These are phyloP conservation scores for Boechera divaricarpa DNA, from an alignment of 345 rosid species.

Conservation along the genomic window DNA sequence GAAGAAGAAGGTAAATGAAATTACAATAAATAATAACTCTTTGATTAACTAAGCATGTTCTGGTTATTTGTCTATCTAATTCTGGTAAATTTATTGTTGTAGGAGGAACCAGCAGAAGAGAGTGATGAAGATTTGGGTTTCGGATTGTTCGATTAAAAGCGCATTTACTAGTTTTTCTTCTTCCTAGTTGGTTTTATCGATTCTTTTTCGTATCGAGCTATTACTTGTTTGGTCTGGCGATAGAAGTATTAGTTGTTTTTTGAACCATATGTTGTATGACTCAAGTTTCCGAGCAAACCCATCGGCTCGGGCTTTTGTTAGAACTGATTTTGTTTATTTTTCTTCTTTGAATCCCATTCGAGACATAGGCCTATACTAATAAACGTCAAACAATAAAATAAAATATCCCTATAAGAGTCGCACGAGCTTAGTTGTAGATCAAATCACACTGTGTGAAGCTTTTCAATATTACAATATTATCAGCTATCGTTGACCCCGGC, in stretches of 20 bases:
- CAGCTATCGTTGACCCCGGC: too few species aligned
- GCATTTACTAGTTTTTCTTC: neutral
- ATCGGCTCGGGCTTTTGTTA: neutral
- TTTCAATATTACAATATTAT: too few species aligned
- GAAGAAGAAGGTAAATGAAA: conserved; percentile 65
- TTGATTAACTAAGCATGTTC: neutral
- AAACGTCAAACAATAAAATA: neutral
- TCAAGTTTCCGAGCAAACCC: neutral
- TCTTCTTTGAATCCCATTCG: neutral
- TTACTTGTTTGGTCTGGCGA: conserved; percentile 5
- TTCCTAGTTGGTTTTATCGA: neutral
- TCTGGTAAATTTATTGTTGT: conserved; percentile 17
- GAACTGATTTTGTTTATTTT: neutral
- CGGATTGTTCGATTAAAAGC: conserved; percentile 72
- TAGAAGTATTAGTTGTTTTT: conserved; percentile 2
- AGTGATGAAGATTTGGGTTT: conserved; percentile 92
- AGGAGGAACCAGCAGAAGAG: conserved; percentile 87
- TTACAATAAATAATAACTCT: neutral
- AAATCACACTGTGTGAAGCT: too few species aligned
- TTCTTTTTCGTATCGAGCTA: conserved; percentile 5
- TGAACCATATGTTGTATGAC: neutral
- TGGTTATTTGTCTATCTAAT: neutral
- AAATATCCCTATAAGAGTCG: neutral
- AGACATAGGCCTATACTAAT: too few species aligned
- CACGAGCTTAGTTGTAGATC: neutral